Percentiles rank a stretch among this genome's conserved stretches.
These are phyloP conservation scores for Dryas alaskensis DNA, from an alignment of 306 rosid genomes.

Conservation along the genomic window DNA sequence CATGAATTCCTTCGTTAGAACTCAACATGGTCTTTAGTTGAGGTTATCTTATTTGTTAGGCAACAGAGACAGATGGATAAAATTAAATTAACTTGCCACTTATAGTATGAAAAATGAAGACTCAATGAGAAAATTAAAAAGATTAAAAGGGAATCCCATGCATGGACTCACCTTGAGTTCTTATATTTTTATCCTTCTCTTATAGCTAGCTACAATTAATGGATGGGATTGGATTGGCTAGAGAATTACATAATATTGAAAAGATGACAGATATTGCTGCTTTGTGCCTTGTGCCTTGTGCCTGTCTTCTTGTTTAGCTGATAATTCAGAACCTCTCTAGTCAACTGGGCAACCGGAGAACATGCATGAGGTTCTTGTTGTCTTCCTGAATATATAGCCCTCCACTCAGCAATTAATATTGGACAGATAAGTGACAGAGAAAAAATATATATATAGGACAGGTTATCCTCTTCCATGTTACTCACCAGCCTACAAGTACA, in stretches of 20 bases:
- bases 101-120: neutral
- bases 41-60: constrained; percentile 1
- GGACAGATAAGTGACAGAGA: neutral
- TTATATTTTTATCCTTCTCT: neutral
- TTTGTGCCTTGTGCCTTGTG: neutral
- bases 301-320: neutral
- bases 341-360: neutral
- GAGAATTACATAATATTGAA: neutral
- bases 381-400: neutral
- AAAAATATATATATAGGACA: neutral
- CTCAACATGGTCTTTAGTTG: neutral
- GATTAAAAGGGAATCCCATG: neutral
- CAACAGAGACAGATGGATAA: neutral
- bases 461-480: neutral
- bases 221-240: neutral
- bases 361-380: neutral
- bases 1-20: neutral
- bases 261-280: neutral
- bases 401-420: neutral
- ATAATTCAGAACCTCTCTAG: neutral
- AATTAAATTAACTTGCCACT: no score
- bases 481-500: neutral
- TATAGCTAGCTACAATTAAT: neutral
- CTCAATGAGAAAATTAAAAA: neutral
- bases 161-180: constrained; percentile 6